Evolutionary conservation across 1,284 basidiomycete species (phyloP).

Genomic region (Heterobasidion irregulare): DNA sequence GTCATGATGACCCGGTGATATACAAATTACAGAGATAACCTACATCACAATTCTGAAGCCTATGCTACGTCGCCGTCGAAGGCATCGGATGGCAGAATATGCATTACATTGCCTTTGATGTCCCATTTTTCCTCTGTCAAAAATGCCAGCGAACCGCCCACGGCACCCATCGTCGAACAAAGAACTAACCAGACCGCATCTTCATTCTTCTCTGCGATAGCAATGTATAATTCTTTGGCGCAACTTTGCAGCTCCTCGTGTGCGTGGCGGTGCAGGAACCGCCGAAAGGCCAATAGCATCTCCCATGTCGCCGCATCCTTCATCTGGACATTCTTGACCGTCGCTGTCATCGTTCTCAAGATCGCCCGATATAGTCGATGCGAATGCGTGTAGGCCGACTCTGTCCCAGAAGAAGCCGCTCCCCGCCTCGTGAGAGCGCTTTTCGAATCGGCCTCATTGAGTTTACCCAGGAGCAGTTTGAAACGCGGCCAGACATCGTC

Average conservation of each 20-base stretch:
- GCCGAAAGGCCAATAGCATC: constrained; percentile 60
- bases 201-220: constrained; percentile 52
- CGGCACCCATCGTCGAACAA: constrained; percentile 40
- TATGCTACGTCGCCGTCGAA: neutral
- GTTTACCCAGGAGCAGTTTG: constrained; percentile 42
- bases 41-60: neutral
- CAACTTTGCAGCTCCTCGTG: constrained; percentile 67
- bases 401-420: constrained; percentile 43
- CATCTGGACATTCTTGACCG: constrained; percentile 55
- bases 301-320: constrained; percentile 74
- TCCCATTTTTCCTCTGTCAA: constrained; percentile 52
- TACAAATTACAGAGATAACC: too few species aligned
- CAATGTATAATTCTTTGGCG: constrained; percentile 58
- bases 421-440: constrained; percentile 58
- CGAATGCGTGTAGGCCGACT: constrained; percentile 68
- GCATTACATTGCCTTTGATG: constrained; percentile 41
- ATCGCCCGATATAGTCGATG: constrained; percentile 72
- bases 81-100: constrained; percentile 23
- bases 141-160: constrained; percentile 36
- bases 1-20: too few species aligned
- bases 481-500: constrained; percentile 90
- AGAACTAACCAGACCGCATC: constrained; percentile 82
- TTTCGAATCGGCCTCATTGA: constrained; percentile 50
- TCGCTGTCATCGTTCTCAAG: constrained; percentile 61
- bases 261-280: constrained; percentile 59